These are phyloP conservation scores for Stephanodiscus minutulus DNA, from an alignment of 108 stramenopile genomes.

Conservation along the genomic window DNA sequence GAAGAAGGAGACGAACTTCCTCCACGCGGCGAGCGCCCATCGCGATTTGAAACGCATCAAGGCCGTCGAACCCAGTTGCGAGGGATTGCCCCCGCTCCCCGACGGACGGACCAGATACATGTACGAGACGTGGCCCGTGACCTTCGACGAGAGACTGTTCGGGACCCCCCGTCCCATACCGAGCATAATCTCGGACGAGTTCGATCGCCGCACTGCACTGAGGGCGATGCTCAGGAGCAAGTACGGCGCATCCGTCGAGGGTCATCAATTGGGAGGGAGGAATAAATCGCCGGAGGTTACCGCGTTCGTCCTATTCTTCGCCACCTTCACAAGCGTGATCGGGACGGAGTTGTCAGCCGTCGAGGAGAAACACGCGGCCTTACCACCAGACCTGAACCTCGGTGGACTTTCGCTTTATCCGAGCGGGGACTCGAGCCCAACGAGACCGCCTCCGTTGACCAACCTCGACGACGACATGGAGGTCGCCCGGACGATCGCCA, in stretches of 20 bases:
- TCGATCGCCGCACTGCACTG: constrained; percentile 77
- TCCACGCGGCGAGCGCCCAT: constrained; percentile 79
- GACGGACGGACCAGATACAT: constrained; percentile 42
- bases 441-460: neutral
- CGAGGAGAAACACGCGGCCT: constrained; percentile 23
- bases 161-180: constrained; percentile 80
- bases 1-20: constrained; percentile 78
- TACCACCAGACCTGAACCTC: neutral
- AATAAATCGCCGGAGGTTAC: constrained; percentile 67
- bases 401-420: neutral
- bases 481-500: constrained; percentile 78
- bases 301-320: constrained; percentile 82
- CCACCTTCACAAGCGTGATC: constrained; percentile 69
- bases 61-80: constrained; percentile 62
- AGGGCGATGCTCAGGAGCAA: constrained; percentile 54
- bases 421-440: neutral
- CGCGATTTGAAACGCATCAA: constrained; percentile 71
- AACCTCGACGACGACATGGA: constrained; percentile 22
- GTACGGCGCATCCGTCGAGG: constrained; percentile 27
- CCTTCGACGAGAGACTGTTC: constrained; percentile 60
- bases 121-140: constrained; percentile 79
- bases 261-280: constrained; percentile 33
- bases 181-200: constrained; percentile 80
- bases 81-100: constrained; percentile 23
- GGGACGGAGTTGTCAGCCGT: constrained; percentile 52